phyloP scores from a whole-genome alignment of 306 rosid genomes.

The Pterocarpus santalinus region DNA sequence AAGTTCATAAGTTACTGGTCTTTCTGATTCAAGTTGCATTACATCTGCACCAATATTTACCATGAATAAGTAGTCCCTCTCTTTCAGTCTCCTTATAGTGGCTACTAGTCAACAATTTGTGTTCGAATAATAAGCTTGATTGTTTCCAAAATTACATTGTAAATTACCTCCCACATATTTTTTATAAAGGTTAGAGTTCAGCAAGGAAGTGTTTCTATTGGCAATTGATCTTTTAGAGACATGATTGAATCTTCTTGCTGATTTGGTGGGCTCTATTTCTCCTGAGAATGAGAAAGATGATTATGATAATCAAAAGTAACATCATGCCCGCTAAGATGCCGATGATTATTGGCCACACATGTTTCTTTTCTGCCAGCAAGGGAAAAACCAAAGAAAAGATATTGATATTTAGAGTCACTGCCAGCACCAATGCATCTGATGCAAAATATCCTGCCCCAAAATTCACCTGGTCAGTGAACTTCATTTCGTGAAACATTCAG shows the following conservation, averaged over 20 bases:
- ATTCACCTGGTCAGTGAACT: neutral
- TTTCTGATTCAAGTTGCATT: constrained; percentile 63
- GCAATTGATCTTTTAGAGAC: constrained; percentile 46
- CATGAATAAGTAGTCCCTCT: constrained; percentile 8
- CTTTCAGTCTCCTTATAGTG: neutral
- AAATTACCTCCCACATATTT: constrained; percentile 60
- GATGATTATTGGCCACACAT: constrained; percentile 41
- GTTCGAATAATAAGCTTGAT: constrained; percentile 15
- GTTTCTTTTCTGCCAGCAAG: constrained; percentile 48
- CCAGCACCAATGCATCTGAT: constrained; percentile 13
- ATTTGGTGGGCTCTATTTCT: constrained; percentile 40
- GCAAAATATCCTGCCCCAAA: constrained; percentile 9
- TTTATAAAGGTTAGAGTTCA: constrained; percentile 32
- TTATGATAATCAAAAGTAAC: constrained; percentile 47
- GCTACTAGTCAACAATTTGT: neutral
- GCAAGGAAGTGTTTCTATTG: constrained; percentile 47
- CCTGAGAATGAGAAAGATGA: constrained; percentile 47
- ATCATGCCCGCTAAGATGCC: constrained; percentile 51
- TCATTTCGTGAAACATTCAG: neutral
- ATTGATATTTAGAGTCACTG: constrained; percentile 21
- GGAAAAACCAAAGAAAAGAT: constrained; percentile 28
- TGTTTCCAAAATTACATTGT: neutral
- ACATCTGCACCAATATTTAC: constrained; percentile 53
- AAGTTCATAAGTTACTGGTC: constrained; percentile 52
- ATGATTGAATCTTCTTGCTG: constrained; percentile 43